Base-by-base conservation (phyloP, 2,329 filamentous ascomycete genomes). In the Canariomyces notabilis region DNA sequence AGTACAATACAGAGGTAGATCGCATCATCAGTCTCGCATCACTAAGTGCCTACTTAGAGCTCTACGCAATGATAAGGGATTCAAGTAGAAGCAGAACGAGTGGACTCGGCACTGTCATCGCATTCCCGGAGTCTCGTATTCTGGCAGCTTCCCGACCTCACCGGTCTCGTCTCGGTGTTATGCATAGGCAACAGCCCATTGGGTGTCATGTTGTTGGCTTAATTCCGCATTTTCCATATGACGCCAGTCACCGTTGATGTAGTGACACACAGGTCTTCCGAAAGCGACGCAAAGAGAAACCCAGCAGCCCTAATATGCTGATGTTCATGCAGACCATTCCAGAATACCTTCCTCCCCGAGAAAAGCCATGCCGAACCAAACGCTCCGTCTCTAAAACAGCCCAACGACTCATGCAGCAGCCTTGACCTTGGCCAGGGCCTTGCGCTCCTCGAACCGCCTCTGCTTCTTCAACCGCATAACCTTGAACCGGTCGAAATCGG, bases 401-500 rank as follows among this genome's bases (percentile, higher is more conserved):
- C 45, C 31, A 66, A 70, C 68, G 54, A 65, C 69, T 75, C 86
- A 88, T 71, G 86, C 84, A 64, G 84, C 76, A 64, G 86, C 84
- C 79, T 86, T 87, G 75, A 95, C 77, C 83, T 95, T 95, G 70
- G 89, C 88, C 69, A 94, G 80, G 66, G 88, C 85, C 86, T 96
- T 97, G 77, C 86, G 86, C 75, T 95, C 85, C 81, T 96, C 90
- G 77, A 94, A 97, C 71, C 90, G 87, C 72, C 90, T 88, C 85
- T 96, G 90, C 85, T 98, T 98, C 86, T 91, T 94, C 76, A 97
- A 80, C 75, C 91, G 85, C 83, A 97, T 80, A 66, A 97, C 93
- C 87, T 98, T 96, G 89, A 97, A 98, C 73, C 93, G 86, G 80
- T 98, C 93, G 70, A 98, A 98, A 82, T 98, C 93, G 75, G 85